A percentile compares a stretch with the other conserved stretches of the same genome.
Evolutionary conservation across 225 moss, liverwort and hornwort genomes (phyloP).

Genomic region (Sphagnum contortum): DNA sequence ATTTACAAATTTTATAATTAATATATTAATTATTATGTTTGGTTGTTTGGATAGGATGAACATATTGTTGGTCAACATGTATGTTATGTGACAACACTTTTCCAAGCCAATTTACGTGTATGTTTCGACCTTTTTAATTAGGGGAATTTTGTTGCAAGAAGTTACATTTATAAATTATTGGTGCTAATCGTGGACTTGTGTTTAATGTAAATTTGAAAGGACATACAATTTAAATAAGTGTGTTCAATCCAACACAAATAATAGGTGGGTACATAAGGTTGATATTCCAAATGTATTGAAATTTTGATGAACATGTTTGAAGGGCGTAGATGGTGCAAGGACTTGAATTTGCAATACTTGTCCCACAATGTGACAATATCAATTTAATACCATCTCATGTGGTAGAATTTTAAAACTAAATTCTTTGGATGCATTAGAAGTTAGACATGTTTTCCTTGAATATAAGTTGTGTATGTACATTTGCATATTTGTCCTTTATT

Average conservation of each 20-base stretch:
- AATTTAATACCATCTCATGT: constrained; percentile 25
- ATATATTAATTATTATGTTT: background rate
- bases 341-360: constrained; percentile 33
- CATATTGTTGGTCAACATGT: constrained; percentile 36
- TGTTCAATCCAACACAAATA: too few relatives aligned
- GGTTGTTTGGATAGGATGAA: constrained; percentile 13
- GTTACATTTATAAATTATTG: background rate
- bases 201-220: too few relatives aligned
- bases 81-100: constrained; percentile 34
- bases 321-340: constrained; percentile 47
- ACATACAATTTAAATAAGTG: too few relatives aligned
- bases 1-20: too few relatives aligned
- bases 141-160: background rate
- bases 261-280: too few relatives aligned
- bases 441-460: too few relatives aligned
- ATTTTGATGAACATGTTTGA: constrained; percentile 7
- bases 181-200: too few relatives aligned
- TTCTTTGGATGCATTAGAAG: too few relatives aligned
- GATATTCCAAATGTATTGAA: too few relatives aligned
- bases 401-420: constrained; percentile 11
- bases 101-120: constrained; percentile 39
- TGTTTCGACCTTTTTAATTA: constrained; percentile 1
- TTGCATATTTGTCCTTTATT: too few relatives aligned
- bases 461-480: too few relatives aligned
- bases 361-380: constrained; percentile 21